Percentiles rank a stretch among this genome's conserved stretches.
phyloP scores from a whole-genome alignment of 768 basidiomycete species.

The Mycena floridula region DNA sequence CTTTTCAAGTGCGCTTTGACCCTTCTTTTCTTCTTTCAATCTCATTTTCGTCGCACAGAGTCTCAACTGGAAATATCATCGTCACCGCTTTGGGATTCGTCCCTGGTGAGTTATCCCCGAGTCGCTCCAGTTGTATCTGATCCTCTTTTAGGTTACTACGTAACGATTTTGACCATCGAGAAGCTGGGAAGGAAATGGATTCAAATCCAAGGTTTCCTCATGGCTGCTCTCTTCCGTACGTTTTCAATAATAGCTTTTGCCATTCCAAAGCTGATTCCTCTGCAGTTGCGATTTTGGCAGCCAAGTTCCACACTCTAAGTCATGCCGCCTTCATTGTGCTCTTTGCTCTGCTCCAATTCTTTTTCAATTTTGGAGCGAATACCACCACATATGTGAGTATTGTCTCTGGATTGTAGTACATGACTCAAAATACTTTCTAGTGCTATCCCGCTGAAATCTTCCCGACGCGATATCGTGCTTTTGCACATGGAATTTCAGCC shows the following conservation, averaged over 20 bases:
- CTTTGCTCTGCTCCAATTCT: conserved; percentile 72
- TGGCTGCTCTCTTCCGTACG: conserved; percentile 62
- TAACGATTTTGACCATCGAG: conserved; percentile 62
- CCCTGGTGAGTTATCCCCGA: conserved; percentile 38
- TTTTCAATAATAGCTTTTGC: too few relatives aligned
- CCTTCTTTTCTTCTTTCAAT: too few relatives aligned
- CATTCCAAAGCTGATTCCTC: too few relatives aligned
- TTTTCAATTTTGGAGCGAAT: conserved; percentile 82
- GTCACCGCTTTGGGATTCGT: conserved; percentile 73
- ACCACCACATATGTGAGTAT: conserved; percentile 48
- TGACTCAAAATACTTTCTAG: conserved; percentile 19
- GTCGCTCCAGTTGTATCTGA: background rate
- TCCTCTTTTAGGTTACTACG: conserved; percentile 56
- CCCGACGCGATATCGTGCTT: conserved; percentile 68
- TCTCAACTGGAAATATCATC: conserved; percentile 64
- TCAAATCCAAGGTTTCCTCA: conserved; percentile 69
- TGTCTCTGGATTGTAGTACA: background rate
- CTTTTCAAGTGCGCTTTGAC: too few relatives aligned
- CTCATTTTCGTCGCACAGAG: too few relatives aligned
- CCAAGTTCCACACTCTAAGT: conserved; percentile 49
- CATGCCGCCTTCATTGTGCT: conserved; percentile 61
- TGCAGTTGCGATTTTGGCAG: conserved; percentile 64
- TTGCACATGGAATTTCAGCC: conserved; percentile 71
- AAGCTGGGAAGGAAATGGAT: conserved; percentile 69
- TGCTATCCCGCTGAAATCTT: conserved; percentile 76